Base-by-base conservation (phyloP, 2,329 filamentous ascomycete species). In the Exophiala sp. region DNA sequence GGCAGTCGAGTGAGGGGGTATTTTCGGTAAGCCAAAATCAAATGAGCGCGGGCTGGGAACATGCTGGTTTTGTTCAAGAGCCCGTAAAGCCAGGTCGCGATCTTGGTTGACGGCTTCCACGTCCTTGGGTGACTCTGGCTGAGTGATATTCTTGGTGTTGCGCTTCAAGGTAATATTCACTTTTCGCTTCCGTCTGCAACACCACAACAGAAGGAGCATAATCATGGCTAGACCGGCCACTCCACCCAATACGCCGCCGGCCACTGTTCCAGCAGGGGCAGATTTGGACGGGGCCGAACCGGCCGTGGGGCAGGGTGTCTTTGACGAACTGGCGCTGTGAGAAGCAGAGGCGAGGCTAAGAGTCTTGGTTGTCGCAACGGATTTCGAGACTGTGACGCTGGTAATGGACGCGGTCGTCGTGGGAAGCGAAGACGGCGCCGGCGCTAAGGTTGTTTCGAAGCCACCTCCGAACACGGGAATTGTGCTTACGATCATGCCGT, bases 201-300 rank as follows among this genome's bases (percentile, higher is more conserved):
- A 59, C 36, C 47, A 61, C 14, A 48, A 29, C 12, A 61, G 43
- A 6, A 61, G 53, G 8, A 53, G 38, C 4, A 52, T 41, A 18
- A 61, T 34, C 12, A 61, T 41, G n/a, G 54, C 56, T 9, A 59
- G 33, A 12, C 56, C 59, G 8, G 59, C 59, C 50, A 59, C 40
- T 7, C 45, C 47, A 18, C 59, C 59, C 21, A 61, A 44, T 16
- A 61, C 54, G 16, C 53, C 49, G 16, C 59, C 59, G 8, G 59
- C 59, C n/a, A 61, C 56, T 9, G 52, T 48, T 2, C 50, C 59
- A 10, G 52, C 21, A 34, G 51, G 21, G 21, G 46, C 24, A 12
- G 49, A 36, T 7, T 32, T 43, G 12, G 57, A 18, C 1, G 47
- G 11, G 10, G 12, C 14, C 2, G 51, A 49, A n/a, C 29, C 44